A percentile compares a stretch with the other conserved stretches of the same genome.
These are phyloP conservation scores for Medicago arabica DNA, from an alignment of 306 rosid species.

Conservation along the genomic window DNA sequence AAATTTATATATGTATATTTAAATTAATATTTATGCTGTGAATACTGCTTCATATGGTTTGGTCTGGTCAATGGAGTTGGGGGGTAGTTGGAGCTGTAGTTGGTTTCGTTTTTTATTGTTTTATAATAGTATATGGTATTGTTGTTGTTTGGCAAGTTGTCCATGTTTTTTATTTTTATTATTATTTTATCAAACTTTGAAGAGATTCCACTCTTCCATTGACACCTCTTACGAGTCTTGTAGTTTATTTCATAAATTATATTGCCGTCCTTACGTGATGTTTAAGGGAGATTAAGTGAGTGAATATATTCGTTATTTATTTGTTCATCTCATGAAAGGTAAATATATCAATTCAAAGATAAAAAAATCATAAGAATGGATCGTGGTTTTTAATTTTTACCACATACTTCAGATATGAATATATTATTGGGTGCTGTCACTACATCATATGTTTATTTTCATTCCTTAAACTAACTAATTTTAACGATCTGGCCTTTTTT, in stretches of 20 bases:
- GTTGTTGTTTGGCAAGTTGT: not conserved
- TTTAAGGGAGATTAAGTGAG: not conserved
- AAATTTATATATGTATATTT: not conserved
- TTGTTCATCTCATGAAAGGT: constrained; percentile 22
- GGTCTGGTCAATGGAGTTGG: constrained; percentile 12
- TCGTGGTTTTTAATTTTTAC: not conserved
- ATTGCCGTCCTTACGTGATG: constrained; percentile 14
- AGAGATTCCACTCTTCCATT: constrained; percentile 25
- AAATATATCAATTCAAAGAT: not conserved
- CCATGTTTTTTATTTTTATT: not conserved
- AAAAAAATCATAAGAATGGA: not conserved
- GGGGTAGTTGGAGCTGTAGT: not conserved
- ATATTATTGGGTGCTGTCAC: not conserved
- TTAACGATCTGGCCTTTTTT: not conserved
- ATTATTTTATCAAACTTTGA: not conserved
- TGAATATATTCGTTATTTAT: constrained; percentile 1
- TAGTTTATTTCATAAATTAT: not conserved
- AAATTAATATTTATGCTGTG: not conserved
- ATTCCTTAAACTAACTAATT: not conserved
- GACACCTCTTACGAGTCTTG: not conserved
- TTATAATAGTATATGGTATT: not conserved
- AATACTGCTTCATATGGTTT: not conserved
- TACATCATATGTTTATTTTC: not conserved
- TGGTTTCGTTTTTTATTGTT: not conserved
- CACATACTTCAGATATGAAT: not conserved